A percentile compares a stretch with the other conserved stretches of the same genome.
These are phyloP conservation scores for Leptographium wingfieldii DNA, from an alignment of 2,329 filamentous ascomycete species.

Conservation along the genomic window DNA sequence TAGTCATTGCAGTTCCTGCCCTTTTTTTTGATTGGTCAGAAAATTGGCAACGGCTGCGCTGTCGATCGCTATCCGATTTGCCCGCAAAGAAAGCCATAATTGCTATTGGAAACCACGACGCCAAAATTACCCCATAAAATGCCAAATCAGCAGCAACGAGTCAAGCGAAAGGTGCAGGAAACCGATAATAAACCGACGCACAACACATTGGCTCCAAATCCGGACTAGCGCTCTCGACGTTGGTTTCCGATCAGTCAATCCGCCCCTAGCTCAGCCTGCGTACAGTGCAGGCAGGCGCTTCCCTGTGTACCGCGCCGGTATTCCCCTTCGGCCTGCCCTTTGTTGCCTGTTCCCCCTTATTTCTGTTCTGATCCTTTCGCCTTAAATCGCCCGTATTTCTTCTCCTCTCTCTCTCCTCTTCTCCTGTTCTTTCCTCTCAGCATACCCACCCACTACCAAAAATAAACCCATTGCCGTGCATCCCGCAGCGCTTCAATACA, in stretches of 20 bases:
- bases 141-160: background rate
- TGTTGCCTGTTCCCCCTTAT: background rate
- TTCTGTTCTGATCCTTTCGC: background rate
- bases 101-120: background rate
- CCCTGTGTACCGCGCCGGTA: background rate
- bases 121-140: background rate
- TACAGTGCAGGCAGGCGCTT: background rate
- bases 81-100: background rate
- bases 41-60: background rate
- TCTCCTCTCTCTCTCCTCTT: background rate
- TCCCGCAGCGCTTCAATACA: constrained; percentile 12
- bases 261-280: background rate
- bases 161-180: background rate
- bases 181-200: background rate
- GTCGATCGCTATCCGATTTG: background rate
- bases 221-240: constrained; percentile 2
- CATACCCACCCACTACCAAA: constrained; percentile 17
- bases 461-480: constrained; percentile 14
- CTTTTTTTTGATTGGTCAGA: constrained; percentile 11
- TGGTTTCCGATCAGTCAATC: constrained; percentile 5
- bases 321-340: background rate
- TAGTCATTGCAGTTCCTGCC: background rate
- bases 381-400: constrained; percentile 6
- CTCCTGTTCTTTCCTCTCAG: constrained; percentile 14
- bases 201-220: background rate